A percentile compares a stretch with the other conserved stretches of the same genome.
Conservation (phyloP, 176 grass and related monocot genomes). For the Dactylis glomerata region DNA sequence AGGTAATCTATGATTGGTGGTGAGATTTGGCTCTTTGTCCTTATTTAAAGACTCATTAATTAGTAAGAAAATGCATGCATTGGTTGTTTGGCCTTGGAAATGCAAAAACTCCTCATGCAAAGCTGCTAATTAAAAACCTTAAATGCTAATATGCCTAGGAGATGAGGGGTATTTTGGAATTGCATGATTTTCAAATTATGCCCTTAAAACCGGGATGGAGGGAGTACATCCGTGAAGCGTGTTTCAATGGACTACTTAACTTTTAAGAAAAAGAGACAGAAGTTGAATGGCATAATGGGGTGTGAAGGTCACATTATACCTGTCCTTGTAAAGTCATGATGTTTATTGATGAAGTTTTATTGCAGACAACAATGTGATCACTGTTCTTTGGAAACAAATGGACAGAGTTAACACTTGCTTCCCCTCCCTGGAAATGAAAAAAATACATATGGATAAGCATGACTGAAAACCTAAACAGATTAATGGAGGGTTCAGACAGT, state of each 20-base stretch:
- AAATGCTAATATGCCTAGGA: too few relatives aligned
- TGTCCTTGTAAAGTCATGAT: constrained; percentile 98
- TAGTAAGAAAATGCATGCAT: too few relatives aligned
- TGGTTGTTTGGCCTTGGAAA: too few relatives aligned
- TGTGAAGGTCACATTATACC: constrained; percentile 49
- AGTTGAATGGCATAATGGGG: neutral
- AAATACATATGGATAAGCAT: neutral
- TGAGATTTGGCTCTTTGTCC: too few relatives aligned
- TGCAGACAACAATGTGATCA: constrained; percentile 96
- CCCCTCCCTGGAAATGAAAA: constrained; percentile 73
- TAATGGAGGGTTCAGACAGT: neutral
- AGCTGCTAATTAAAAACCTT: too few relatives aligned
- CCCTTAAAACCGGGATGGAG: too few relatives aligned
- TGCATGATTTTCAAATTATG: too few relatives aligned
- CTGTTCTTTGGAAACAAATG: constrained; percentile 92
- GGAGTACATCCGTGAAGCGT: neutral
- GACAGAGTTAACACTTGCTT: constrained; percentile 87
- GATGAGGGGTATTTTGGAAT: too few relatives aligned
- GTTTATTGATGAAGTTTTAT: constrained; percentile 86
- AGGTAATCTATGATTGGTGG: too few relatives aligned
- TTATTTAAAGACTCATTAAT: too few relatives aligned
- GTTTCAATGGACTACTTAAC: neutral
- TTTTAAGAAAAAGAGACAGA: constrained; percentile 9
- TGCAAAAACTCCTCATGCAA: too few relatives aligned
- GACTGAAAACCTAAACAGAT: neutral